Evolutionary conservation across 176 grass and related monocot genomes (phyloP).

Genomic region (Oryza coarctata): DNA sequence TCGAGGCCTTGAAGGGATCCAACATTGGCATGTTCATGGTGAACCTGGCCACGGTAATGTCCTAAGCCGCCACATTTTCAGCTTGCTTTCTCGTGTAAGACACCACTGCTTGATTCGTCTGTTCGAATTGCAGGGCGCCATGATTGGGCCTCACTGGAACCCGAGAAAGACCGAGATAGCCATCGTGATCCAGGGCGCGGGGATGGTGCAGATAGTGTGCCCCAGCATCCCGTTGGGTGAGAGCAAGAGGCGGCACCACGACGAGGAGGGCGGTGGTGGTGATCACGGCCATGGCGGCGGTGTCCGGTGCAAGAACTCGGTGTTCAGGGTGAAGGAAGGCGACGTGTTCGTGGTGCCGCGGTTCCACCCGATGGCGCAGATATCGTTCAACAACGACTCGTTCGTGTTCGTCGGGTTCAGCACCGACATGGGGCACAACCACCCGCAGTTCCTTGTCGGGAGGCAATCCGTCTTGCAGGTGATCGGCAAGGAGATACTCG

Average conservation of each 20-base stretch:
- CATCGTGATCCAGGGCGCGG: conserved; percentile 53
- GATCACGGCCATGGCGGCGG: neutral
- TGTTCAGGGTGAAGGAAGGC: conserved; percentile 64
- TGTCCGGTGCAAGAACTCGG: conserved; percentile 52
- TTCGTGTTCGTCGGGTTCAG: conserved; percentile 89
- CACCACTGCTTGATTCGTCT: neutral
- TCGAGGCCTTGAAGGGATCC: conserved; percentile 49
- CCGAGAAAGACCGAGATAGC: conserved; percentile 82
- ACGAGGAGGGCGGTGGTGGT: neutral
- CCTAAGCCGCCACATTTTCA: neutral
- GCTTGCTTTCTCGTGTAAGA: neutral
- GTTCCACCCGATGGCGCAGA: conserved; percentile 85
- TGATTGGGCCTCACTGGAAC: conserved; percentile 97
- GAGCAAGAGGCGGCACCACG: neutral
- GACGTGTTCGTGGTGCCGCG: conserved; percentile 75
- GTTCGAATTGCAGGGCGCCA: conserved; percentile 51
- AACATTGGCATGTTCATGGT: conserved; percentile 78
- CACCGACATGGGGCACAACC: conserved; percentile 64
- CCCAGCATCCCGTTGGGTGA: conserved; percentile 39
- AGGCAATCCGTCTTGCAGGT: conserved; percentile 51
- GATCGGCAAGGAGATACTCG: conserved; percentile 52
- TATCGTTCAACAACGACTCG: conserved; percentile 80
- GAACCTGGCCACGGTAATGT: conserved; percentile 65
- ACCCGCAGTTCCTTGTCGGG: conserved; percentile 85
- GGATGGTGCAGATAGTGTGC: conserved; percentile 76